These are phyloP conservation scores for Saccharomyces hybrid DNA, from an alignment of 1,139 yeast species.

Conservation along the genomic window DNA sequence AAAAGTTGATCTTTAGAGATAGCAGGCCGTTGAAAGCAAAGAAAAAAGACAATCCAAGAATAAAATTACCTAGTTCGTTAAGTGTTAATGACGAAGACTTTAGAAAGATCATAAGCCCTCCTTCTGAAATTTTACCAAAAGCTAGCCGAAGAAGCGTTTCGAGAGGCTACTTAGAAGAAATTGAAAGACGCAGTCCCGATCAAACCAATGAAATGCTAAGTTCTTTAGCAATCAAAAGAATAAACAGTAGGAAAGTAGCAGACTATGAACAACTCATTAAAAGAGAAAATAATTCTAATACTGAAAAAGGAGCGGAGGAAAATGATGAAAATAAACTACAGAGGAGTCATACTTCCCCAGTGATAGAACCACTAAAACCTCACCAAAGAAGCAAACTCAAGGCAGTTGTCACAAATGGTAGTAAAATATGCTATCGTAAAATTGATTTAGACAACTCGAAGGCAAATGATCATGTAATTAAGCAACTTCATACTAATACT, in stretches of 20 bases:
- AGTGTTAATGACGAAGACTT: background rate
- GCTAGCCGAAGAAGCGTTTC: conserved; percentile 10
- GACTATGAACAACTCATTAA: background rate
- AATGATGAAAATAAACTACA: conserved; percentile 1
- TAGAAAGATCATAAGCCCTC: background rate
- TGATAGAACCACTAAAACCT: conserved; percentile 5
- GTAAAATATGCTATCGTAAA: conserved; percentile 25
- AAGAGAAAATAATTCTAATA: conserved; percentile 2
- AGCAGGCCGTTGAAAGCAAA: background rate
- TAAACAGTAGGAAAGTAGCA: background rate
- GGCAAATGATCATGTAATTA: background rate
- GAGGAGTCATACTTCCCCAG: background rate
- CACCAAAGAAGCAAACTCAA: conserved; percentile 19
- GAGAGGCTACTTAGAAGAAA: conserved; percentile 15
- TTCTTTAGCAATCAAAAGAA: conserved; percentile 1
- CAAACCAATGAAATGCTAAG: conserved; percentile 8
- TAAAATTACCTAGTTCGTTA: background rate
- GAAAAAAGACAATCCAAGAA: conserved; percentile 6
- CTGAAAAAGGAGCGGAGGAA: conserved; percentile 1
- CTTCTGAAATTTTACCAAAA: background rate
- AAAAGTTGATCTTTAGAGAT: conserved; percentile 18
- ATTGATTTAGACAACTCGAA: background rate
- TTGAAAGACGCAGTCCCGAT: conserved; percentile 9
- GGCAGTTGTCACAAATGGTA: conserved; percentile 22
- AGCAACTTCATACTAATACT: background rate